Evolutionary conservation across 2,329 filamentous ascomycete genomes (phyloP), one percentile per base, ranked within the genome.

Genomic region (Byssoonygena ceratinophila): DNA sequence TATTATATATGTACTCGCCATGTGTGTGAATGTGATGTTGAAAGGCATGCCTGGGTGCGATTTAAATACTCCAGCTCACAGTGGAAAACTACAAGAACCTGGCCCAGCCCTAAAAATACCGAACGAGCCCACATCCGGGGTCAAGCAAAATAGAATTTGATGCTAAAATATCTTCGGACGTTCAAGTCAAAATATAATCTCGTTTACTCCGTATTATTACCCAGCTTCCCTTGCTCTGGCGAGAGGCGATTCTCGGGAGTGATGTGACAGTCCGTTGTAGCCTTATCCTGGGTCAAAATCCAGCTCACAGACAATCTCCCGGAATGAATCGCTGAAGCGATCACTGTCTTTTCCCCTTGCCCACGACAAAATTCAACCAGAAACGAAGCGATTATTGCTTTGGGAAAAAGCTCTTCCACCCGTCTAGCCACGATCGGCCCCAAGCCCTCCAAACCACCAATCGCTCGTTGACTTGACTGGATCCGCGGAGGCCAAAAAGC

Each of bases 81-180:
- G 18, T 12, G 9, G 14, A 37, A 37, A 40, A 22, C 7, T 31
- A 31, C 23, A 34, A 12, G n/a, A n/a, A n/a, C 37, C 37, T 41
- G 47, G 25, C 37, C n/a, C 47, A 50, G 47, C 47, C 47, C 47
- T 50, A 50, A 50, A 34, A 29, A 23, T 23, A 31, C 16, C 22
- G 47, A 34, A 14, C 37, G 12, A 32, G 36, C 47, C 47, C 37
- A 34, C 47, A 43, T 22, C 36, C 37, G 47, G 37, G 37, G 46
- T 25, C 16, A 31, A 27, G 34, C 18, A 41, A 41, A 50, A 32
- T 50, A 50, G 37, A 50, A 50, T 50, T 50, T 32, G 37, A 20
- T 50, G 47, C 47, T 50, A 50, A 48, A 49, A 36, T 46, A 46
- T 22, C 44, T n/a, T 22, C 18, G 20, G 43, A 20, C 14, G 43